Conservation (phyloP, 2,329 filamentous ascomycete genomes). For the Xylariomycetidae sp. region DNA sequence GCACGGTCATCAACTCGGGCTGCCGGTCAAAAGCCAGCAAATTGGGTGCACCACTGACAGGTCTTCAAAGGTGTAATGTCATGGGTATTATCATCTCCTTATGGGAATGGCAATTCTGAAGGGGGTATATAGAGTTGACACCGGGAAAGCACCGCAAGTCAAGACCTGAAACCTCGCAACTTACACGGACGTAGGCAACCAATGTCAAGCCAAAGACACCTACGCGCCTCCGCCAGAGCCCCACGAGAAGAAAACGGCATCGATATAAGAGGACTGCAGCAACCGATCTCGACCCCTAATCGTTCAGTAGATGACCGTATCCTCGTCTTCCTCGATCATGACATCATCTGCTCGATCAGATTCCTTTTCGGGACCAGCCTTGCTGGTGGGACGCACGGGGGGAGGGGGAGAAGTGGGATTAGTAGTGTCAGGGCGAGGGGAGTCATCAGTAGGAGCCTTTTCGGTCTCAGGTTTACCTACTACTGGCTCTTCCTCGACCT, state of each 20-base stretch:
- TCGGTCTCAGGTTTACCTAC: conserved; percentile 39
- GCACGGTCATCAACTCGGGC: no score
- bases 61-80: no score
- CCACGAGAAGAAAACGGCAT: conserved; percentile 3
- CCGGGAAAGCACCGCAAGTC: no score
- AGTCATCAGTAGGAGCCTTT: conserved; percentile 30
- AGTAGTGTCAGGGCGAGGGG: conserved; percentile 30
- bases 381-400: conserved; percentile 19
- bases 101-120: no score
- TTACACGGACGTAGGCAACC: conserved; percentile 6
- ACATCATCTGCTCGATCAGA: conserved; percentile 68
- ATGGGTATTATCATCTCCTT: no score
- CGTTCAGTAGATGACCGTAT: conserved; percentile 78
- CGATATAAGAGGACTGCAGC: conserved; percentile 2
- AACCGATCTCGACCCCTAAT: no score
- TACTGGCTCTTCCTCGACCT: conserved; percentile 22
- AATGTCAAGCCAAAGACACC: no score
- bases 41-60: no score
- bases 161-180: no score
- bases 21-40: no score
- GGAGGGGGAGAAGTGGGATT: conserved; percentile 24
- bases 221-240: no score
- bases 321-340: conserved; percentile 78
- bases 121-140: no score
- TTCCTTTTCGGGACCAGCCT: conserved; percentile 33